Conservation (phyloP, 148 eudicot species). For the Heliamphora exappendiculata region DNA sequence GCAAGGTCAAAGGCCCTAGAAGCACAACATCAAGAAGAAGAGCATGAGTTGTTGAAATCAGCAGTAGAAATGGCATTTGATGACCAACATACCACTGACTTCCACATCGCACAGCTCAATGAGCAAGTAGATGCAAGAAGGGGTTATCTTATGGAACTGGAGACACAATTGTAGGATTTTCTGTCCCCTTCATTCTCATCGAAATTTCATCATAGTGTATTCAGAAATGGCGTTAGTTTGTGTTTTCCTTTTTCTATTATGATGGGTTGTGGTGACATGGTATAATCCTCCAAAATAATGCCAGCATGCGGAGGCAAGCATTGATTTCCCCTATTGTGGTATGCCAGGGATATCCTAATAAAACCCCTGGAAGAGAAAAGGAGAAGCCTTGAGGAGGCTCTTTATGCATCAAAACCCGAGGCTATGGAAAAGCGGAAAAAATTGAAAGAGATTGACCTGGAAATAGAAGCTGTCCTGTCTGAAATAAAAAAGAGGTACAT, state of each 20-base stretch:
- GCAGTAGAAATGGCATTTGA: conserved; percentile 38
- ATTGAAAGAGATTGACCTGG: conserved; percentile 40
- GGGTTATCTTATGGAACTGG: conserved; percentile 27
- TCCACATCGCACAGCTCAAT: conserved; percentile 28
- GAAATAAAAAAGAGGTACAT: conserved; percentile 48
- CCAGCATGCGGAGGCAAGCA: background rate
- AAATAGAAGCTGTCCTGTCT: conserved; percentile 35
- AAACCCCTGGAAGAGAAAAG: conserved; percentile 35
- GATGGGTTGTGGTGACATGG: background rate
- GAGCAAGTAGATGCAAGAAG: conserved; percentile 28
- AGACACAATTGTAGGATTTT: conserved; percentile 33
- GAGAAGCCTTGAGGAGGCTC: conserved; percentile 36
- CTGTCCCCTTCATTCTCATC: background rate
- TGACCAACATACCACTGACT: conserved; percentile 26
- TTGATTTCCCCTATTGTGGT: background rate
- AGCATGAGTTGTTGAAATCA: conserved; percentile 39
- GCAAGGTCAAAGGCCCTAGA: conserved; percentile 12
- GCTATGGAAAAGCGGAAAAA: conserved; percentile 33
- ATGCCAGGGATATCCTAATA: conserved; percentile 24
- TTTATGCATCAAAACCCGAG: conserved; percentile 24
- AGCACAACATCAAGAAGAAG: conserved; percentile 27
- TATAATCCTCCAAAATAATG: background rate
- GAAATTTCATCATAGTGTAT: background rate
- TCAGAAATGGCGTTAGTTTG: background rate
- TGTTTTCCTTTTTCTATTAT: background rate